Conservation (phyloP, 129 eudicot species). For the Flaveria trinervia region DNA sequence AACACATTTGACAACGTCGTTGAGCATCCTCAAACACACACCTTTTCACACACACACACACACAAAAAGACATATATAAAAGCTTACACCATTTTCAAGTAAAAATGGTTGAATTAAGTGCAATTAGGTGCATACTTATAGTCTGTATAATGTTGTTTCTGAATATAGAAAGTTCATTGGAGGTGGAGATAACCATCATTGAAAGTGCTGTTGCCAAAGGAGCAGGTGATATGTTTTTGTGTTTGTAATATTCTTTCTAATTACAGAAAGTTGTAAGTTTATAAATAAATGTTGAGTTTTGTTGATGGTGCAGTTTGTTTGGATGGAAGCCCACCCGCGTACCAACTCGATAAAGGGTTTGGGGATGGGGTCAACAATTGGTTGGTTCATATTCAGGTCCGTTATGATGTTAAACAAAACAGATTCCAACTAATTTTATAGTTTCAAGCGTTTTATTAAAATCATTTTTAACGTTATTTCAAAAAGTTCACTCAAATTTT, state of each 20-base stretch:
- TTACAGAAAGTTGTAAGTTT: neutral
- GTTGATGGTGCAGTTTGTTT: conserved; percentile 49
- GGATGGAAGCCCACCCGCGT: conserved; percentile 66
- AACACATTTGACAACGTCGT: conserved; percentile 6
- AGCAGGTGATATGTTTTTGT: conserved; percentile 36
- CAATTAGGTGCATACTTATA: conserved; percentile 10
- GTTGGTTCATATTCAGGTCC: conserved; percentile 62
- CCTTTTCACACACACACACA: conserved; percentile 11
- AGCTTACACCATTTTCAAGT: neutral
- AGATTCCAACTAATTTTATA: too few species aligned
- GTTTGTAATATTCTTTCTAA: neutral
- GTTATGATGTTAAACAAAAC: neutral
- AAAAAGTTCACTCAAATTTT: too few species aligned
- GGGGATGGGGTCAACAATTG: conserved; percentile 52
- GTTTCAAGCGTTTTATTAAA: too few species aligned
- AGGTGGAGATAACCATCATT: conserved; percentile 28
- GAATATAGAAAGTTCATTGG: conserved; percentile 25
- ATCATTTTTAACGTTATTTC: too few species aligned
- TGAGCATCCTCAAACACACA: conserved; percentile 12
- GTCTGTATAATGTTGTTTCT: conserved; percentile 26
- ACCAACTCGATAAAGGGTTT: conserved; percentile 44
- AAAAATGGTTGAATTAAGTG: conserved; percentile 14
- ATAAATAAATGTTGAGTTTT: neutral
- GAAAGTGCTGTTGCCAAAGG: conserved; percentile 45
- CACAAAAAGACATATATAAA: neutral